Evolutionary conservation across 2,329 filamentous ascomycete species (phyloP), one percentile per base, ranked within the genome.

Genomic region (Pseudocercospora fijiensis): DNA sequence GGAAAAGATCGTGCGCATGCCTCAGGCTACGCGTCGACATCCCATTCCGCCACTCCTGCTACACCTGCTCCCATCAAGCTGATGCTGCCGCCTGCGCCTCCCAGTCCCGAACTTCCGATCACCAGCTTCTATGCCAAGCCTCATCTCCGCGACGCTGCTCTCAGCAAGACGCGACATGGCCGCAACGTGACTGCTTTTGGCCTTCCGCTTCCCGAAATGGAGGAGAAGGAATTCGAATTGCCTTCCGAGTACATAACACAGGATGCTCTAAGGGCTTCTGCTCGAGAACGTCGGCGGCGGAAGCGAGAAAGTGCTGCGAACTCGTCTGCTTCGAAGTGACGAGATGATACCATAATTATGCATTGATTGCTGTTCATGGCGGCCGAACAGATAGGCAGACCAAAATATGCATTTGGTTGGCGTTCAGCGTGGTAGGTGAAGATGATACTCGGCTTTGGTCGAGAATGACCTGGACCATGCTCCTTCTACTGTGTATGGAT

Each of bases 61-160:
- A 59, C 62, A 47, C 62, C 68, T 18, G 58, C 62, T 45, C 58
- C 64, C 27, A 72, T 62, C 75, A 73, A 71, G 33, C 33, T 60
- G 37, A 55, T 65, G 27, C 55, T 52, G 24, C 71, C 41, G 63
- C 53, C 53, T 3, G 28, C 16, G 66, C 72, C 20, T 64, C 67
- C 58, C 56, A 65, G 53, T 64, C 69, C 80, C 30, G 76, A 80
- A 16, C 85, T 83, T 63, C 73, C 72, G 20, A 72, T 97, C 73
- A 89, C 82, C n/a, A 96, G 91, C 0, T 97, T 97, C 79, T 98
- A 92, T 75, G 77, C 84, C 18, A 92, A 95, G 78, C 87, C 85
- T 24, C 88, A 96, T 73, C 84, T 94, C 65, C 88, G 94, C 26
- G 90, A 92, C 22, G 86, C 88, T 6, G 92, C 93, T 9, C 78